phyloP scores from a whole-genome alignment of 208 protist genomes.

The Acanthamoeba healyi region DNA sequence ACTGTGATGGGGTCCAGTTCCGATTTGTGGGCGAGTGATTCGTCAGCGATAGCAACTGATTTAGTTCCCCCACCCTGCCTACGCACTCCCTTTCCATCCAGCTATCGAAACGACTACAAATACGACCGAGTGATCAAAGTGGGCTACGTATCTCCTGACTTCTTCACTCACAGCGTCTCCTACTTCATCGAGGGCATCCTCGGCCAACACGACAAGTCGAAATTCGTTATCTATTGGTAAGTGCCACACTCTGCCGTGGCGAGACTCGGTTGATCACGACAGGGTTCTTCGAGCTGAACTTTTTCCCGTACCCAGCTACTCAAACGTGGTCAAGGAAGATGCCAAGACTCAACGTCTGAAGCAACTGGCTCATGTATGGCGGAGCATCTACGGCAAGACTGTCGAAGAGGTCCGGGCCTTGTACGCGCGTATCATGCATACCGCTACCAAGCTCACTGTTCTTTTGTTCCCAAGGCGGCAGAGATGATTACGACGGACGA shows the following conservation, averaged over 20 bases:
- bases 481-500: slow-evolving; percentile 73
- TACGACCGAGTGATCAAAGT: slow-evolving; percentile 27
- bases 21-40: background rate
- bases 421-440: background rate
- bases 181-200: slow-evolving; percentile 86
- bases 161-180: slow-evolving; percentile 85
- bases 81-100: no score
- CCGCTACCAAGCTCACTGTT: background rate
- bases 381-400: slow-evolving; percentile 66
- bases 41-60: no score
- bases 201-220: slow-evolving; percentile 68
- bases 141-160: slow-evolving; percentile 82
- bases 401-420: slow-evolving; percentile 38
- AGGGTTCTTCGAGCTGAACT: no score
- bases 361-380: slow-evolving; percentile 70
- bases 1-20: no score
- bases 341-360: slow-evolving; percentile 77
- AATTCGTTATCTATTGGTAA: slow-evolving; percentile 71
- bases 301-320: slow-evolving; percentile 70
- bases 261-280: background rate
- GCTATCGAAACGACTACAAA: background rate
- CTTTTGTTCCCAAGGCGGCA: background rate
- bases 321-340: slow-evolving; percentile 82
- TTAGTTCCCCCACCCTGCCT: background rate
- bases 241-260: background rate